Evolutionary conservation across 768 basidiomycete genomes (phyloP).

Genomic region (Kwoniella botswanensis): DNA sequence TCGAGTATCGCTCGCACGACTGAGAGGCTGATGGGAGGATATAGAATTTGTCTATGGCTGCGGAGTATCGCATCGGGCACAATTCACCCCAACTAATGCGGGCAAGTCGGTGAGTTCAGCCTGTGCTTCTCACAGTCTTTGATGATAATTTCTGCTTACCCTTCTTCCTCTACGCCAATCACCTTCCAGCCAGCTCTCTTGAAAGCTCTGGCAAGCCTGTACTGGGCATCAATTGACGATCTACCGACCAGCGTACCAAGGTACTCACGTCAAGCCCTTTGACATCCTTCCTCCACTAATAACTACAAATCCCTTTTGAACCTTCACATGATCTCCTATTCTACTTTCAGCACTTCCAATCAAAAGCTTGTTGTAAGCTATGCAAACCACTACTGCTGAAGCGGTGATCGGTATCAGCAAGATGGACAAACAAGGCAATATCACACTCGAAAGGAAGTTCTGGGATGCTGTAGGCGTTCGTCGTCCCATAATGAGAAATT

Average conservation of each 20-base stretch:
- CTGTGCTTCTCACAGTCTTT: too few species aligned
- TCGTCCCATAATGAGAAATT: slow-evolving; percentile 27
- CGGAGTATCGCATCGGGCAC: slow-evolving; percentile 52
- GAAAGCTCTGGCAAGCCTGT: slow-evolving; percentile 51
- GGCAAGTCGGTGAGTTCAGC: background rate
- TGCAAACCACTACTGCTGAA: slow-evolving; percentile 36
- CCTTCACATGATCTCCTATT: background rate
- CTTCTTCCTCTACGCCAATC: slow-evolving; percentile 53
- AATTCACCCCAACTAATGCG: slow-evolving; percentile 50
- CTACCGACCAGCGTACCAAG: too few species aligned
- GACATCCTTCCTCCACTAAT: slow-evolving; percentile 54
- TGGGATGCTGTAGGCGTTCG: slow-evolving; percentile 21
- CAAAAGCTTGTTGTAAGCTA: slow-evolving; percentile 24
- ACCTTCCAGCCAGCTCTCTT: slow-evolving; percentile 55
- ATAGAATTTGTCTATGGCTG: slow-evolving; percentile 45
- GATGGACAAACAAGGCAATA: slow-evolving; percentile 36
- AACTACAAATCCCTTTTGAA: slow-evolving; percentile 42
- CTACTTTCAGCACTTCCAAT: background rate
- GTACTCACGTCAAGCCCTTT: slow-evolving; percentile 51
- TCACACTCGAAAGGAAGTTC: slow-evolving; percentile 30
- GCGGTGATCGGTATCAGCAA: slow-evolving; percentile 41
- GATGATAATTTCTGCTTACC: slow-evolving; percentile 29
- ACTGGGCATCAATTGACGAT: background rate
- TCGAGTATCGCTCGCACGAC: slow-evolving; percentile 44
- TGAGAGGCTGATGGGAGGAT: slow-evolving; percentile 43